These are phyloP conservation scores for Murraya koenigii DNA, from an alignment of 345 rosid genomes.

Conservation along the genomic window DNA sequence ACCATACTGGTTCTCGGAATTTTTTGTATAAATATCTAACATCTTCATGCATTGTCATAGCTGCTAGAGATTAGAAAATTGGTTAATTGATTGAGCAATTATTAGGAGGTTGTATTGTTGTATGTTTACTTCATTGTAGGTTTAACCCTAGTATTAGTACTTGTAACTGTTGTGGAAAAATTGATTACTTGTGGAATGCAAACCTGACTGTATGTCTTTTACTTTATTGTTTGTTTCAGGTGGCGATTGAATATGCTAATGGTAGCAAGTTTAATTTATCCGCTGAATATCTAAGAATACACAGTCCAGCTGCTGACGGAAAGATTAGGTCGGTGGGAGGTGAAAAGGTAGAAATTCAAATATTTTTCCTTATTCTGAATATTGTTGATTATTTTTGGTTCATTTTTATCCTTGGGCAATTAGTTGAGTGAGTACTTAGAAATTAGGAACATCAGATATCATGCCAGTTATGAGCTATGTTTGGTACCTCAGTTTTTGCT, in stretches of 20 bases:
- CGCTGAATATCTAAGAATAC: constrained; percentile 70
- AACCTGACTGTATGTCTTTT: background rate
- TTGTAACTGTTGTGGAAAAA: background rate
- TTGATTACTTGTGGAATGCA: background rate
- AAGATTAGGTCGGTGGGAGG: constrained; percentile 79
- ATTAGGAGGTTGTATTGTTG: background rate
- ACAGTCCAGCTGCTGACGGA: constrained; percentile 91
- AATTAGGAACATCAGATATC: background rate
- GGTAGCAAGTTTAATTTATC: constrained; percentile 59
- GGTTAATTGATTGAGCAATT: background rate
- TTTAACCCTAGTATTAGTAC: background rate
- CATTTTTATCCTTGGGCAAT: background rate
- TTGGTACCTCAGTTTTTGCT: background rate
- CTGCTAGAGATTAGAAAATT: background rate
- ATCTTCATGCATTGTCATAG: background rate
- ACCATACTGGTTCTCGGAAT: background rate
- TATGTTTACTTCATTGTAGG: background rate
- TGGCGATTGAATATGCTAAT: constrained; percentile 72
- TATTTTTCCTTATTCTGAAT: background rate
- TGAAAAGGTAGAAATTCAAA: constrained; percentile 56
- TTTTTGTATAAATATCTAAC: too few relatives aligned
- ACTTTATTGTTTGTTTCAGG: constrained; percentile 40
- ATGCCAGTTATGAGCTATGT: background rate
- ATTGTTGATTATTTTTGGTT: background rate
- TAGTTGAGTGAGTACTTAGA: background rate